Percentiles rank a stretch among this genome's conserved stretches.
Conservation (phyloP, 495 filamentous ascomycete genomes). For the Daldinia childiae region DNA sequence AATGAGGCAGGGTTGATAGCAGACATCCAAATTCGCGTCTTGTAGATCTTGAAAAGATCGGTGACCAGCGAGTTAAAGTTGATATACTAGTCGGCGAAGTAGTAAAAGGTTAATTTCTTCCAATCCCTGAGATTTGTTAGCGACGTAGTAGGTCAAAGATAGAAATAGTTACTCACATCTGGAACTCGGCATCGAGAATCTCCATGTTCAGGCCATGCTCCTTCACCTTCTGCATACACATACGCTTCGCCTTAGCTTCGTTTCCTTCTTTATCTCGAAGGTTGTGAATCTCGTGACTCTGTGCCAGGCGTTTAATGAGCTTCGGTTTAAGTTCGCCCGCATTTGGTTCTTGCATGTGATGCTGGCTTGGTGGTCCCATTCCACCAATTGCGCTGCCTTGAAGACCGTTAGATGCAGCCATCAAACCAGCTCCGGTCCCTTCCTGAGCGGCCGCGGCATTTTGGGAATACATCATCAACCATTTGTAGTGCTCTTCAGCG, state of each 20-base stretch:
- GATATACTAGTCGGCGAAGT: slow-evolving; percentile 97
- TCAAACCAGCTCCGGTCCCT: slow-evolving; percentile 61
- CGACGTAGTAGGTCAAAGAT: not conserved
- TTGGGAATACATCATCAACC: slow-evolving; percentile 96
- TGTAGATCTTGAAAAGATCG: slow-evolving; percentile 98
- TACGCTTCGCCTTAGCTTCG: slow-evolving; percentile 95
- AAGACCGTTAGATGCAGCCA: slow-evolving; percentile 66
- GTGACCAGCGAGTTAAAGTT: slow-evolving; percentile 98
- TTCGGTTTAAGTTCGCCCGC: slow-evolving; percentile 87
- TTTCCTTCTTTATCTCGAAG: slow-evolving; percentile 95
- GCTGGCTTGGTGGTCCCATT: slow-evolving; percentile 74
- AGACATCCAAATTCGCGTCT: slow-evolving; percentile 99
- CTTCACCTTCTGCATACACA: slow-evolving; percentile 93
- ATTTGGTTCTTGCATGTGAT: slow-evolving; percentile 78
- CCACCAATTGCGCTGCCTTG: slow-evolving; percentile 75
- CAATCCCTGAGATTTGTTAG: slow-evolving; percentile 75
- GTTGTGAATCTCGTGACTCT: slow-evolving; percentile 85
- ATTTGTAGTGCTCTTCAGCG: slow-evolving; percentile 92
- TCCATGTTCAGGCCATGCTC: slow-evolving; percentile 98
- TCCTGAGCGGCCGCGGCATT: slow-evolving; percentile 70
- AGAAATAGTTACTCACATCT: slow-evolving; percentile 74
- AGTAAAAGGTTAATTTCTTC: slow-evolving; percentile 99
- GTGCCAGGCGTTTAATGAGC: slow-evolving; percentile 92
- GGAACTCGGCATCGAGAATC: slow-evolving; percentile 98
- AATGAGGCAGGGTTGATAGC: slow-evolving; percentile 98